Base-by-base conservation (phyloP, 192 early-diverging fungal genomes). In the Coemansia asiatica region DNA sequence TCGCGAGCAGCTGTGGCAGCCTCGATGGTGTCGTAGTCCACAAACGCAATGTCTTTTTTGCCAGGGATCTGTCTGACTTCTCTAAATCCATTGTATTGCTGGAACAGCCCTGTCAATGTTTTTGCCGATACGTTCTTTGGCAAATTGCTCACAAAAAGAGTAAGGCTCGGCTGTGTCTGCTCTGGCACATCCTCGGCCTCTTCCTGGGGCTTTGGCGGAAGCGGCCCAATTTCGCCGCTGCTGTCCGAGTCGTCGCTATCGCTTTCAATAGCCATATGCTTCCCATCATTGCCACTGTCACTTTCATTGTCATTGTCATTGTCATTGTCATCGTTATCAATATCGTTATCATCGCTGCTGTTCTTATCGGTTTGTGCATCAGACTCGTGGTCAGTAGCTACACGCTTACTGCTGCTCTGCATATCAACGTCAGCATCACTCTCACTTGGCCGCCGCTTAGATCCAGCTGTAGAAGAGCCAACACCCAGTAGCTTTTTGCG, bases 101-200 rank as follows among this genome's bases (percentile, higher is more conserved):
- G 72, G 60, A 83, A 83, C 63, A 83, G 64, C 23, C 67, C 75
- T 2, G 59, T 26, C 16, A 83, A 66, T 66, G 69, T 68, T 5
- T 74, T 72, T 12, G 38, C 56, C 44, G 75, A 78, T 9, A 78
- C 26, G 10, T 33, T 63, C 4, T 58, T 63, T 0, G 81, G 81
- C 18, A 83, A 55, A 38, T 77, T 78, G 47, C 63, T 65, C 40
- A 83, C 67, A 72, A 83, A 83, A 19, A 83, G 63, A 10, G 76
- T 83, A 19, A 58, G 28, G 18, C 53, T 69, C 12, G 81, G 71
- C 40, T 23, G 46, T 25, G 4, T 13, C 12, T 58, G 47, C 23
- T 27, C 29, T 18, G 4, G 38, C 12, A 38, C 62, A 1, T 47
- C 64, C 15, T 49, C 61, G 10, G 26, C 48, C 21, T 33, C 63